Evolutionary conservation across 2,329 filamentous ascomycete species (phyloP), one percentile per base, ranked within the genome.

Genomic region (Arachnomyces sp.): DNA sequence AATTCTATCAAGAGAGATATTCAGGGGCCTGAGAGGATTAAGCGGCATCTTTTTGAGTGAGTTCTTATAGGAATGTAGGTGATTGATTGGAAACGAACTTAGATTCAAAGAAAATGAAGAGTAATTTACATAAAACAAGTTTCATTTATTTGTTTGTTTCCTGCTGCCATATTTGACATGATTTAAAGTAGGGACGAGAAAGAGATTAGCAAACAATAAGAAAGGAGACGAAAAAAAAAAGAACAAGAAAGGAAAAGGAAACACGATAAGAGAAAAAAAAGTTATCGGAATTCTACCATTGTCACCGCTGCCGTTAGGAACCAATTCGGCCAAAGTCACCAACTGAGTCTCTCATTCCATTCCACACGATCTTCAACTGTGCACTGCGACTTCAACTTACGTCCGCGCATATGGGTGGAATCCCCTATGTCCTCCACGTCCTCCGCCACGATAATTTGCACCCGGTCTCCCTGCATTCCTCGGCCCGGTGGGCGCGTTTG

Each of bases 401-500:
- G 42, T 44, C n/a, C 71, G 63, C 34, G 74, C 67, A 64, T 94
- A 94, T 25, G 87, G 87, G 59, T 93, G 86, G 65, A 78, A 94
- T 3, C 85, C 86, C 18, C 86, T 71, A 63, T 73, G 64, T 37
- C 80, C 77, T 44, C 86, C 84, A 45, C 86, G 73, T 13, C 90
- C 87, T 38, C 90, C 90, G 39, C 92, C 90, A 31, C 90, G 82
- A 62, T 95, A 96, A 66, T 95, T 95, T 2, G 86, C 87, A 12
- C 89, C 88, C 1, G 89, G 87, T 57, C 83, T 84, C 17, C 89
- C 89, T 1, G 89, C 87, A 55, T 96, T 98, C 74, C 94, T 94
- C 3, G 92, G 92, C 0, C 92, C 92, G 0, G 92, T 98, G 0
- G 92, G 92, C 4, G 92, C 86, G 57, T 87, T 87, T 4, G 84